Conservation (phyloP, 768 basidiomycete species). For the Boletus subcaerulescens region DNA sequence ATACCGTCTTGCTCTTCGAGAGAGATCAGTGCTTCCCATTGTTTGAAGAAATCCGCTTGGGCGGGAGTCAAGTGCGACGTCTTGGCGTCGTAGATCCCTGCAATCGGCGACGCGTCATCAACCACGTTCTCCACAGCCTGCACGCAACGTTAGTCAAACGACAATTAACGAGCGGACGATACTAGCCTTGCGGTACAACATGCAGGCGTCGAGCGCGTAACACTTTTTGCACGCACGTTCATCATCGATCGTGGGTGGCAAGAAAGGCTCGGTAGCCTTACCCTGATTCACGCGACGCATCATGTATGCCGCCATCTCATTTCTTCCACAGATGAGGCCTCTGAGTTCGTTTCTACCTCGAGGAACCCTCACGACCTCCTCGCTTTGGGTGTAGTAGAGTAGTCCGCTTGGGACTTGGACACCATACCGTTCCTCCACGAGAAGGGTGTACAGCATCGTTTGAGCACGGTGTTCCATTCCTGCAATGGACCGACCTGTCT, state of each 20-base stretch:
- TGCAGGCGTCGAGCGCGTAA: slow-evolving; percentile 81
- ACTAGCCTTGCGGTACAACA: slow-evolving; percentile 86
- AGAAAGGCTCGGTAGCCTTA: slow-evolving; percentile 49
- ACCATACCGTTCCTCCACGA: slow-evolving; percentile 90
- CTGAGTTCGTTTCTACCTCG: slow-evolving; percentile 79
- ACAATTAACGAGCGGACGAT: neutral
- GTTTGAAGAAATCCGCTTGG: slow-evolving; percentile 78
- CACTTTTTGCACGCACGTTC: slow-evolving; percentile 76
- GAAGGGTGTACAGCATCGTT: slow-evolving; percentile 93
- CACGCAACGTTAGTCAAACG: slow-evolving; percentile 4
- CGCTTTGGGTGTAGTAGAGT: slow-evolving; percentile 91
- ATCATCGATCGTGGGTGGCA: slow-evolving; percentile 88
- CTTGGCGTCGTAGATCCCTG: slow-evolving; percentile 70
- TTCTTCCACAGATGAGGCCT: slow-evolving; percentile 76
- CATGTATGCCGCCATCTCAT: slow-evolving; percentile 81
- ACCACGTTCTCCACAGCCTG: slow-evolving; percentile 69
- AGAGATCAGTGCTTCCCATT: slow-evolving; percentile 86
- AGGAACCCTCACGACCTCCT: slow-evolving; percentile 82
- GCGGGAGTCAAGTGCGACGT: slow-evolving; percentile 71
- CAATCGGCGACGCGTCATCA: slow-evolving; percentile 52
- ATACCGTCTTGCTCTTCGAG: slow-evolving; percentile 85
- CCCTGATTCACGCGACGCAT: slow-evolving; percentile 42
- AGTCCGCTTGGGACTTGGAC: slow-evolving; percentile 77
- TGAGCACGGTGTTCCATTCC: slow-evolving; percentile 95
- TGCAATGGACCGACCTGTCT: slow-evolving; percentile 79